These are phyloP conservation scores for Gautieria morchelliformis DNA, from an alignment of 768 basidiomycete species.

Conservation along the genomic window DNA sequence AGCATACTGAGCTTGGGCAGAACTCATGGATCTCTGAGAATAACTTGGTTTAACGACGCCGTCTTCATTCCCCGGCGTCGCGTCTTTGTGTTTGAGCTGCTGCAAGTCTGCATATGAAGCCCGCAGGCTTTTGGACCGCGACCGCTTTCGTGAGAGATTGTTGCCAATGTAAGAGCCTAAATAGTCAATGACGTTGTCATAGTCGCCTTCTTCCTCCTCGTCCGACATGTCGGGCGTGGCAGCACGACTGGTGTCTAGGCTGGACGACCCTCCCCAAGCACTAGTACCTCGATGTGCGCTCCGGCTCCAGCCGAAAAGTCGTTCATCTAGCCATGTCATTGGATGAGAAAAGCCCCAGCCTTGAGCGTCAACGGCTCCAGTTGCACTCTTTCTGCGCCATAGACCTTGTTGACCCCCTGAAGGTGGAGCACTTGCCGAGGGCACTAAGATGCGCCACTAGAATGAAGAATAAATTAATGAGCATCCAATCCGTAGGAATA, in stretches of 20 bases:
- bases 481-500: conserved; percentile 1
- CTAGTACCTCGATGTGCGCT: conserved; percentile 73
- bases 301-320: conserved; percentile 85
- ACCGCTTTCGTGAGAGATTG: conserved; percentile 19
- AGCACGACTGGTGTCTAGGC: conserved; percentile 32
- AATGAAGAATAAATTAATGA: neutral
- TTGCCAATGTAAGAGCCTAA: conserved; percentile 42
- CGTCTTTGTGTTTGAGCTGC: conserved; percentile 34
- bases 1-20: neutral
- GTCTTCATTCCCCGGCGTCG: conserved; percentile 3
- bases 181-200: conserved; percentile 76
- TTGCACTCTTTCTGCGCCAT: conserved; percentile 72
- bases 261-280: conserved; percentile 57
- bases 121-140: conserved; percentile 48
- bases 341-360: conserved; percentile 81
- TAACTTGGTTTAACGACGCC: neutral
- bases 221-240: conserved; percentile 72
- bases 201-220: conserved; percentile 84
- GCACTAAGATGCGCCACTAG: conserved; percentile 71
- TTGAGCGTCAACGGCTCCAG: conserved; percentile 78
- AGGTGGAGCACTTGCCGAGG: conserved; percentile 78
- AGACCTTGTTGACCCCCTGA: conserved; percentile 65
- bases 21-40: neutral
- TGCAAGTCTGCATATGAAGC: conserved; percentile 80
- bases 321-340: conserved; percentile 92